Evolutionary conservation across 192 early-diverging fungal species (phyloP), one percentile per base, ranked within the genome.

Genomic region (Physocladia obscura): DNA sequence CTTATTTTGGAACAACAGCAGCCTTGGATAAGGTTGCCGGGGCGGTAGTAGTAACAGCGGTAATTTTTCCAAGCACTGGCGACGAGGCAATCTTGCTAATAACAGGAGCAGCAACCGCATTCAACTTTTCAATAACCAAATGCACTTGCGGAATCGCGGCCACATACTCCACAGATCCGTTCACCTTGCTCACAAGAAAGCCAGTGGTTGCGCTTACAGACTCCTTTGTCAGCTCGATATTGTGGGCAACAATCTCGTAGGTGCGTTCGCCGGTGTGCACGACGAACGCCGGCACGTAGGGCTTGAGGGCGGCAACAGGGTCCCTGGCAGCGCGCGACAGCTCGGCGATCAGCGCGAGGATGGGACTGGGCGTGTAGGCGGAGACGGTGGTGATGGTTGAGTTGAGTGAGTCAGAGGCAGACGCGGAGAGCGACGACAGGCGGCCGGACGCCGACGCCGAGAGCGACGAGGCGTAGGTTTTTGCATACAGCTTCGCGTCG

Each of bases 351-450:
- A 84, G 51, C 50, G 71, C 67, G 21, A 70, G 34, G 69, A 84
- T 63, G 47, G 82, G 82, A 39, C 49, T 37, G 38, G 82, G 82
- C 22, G 82, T 82, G 71, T 76, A 75, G 37, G 82, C 51, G 15
- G 59, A 62, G 62, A 84, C 72, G 69, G 82, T 84, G 37, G 79
- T 84, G 61, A 80, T 82, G 57, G 80, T 73, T 24, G 70, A 67
- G 21, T 36, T 73, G 59, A 82, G 72, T 58, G 74, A 79, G 32
- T 73, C 70, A 27, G 75, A 79, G 58, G 74, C 74, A 49, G 75
- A 67, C n/a, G 26, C 36, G 13, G 24, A 19, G 65, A 56, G 56
- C n/a, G 40, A 44, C 11, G 49, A n/a, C 8, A 52, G 51, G 24
- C 19, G 15, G 34, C 29, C 65, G 3, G 56, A 22, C 21, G 65